A percentile compares a stretch with the other conserved stretches of the same genome.
phyloP scores from a whole-genome alignment of 345 rosid species.

The Brassica incana region DNA sequence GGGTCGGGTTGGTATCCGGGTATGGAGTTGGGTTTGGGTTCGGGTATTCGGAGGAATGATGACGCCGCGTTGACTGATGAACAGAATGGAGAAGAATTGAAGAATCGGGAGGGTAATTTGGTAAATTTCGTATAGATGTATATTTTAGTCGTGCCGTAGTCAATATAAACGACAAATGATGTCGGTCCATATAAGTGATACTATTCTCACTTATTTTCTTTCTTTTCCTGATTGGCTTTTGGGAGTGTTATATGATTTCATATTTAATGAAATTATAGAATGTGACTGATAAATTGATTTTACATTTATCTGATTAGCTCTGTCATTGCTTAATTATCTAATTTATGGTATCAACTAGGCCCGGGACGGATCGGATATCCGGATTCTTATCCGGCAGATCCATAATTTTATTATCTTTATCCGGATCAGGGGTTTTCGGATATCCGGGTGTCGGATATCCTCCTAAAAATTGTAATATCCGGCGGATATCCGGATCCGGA shows the following conservation, averaged over 20 bases:
- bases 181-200: constrained; percentile 27
- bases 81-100: constrained; percentile 8
- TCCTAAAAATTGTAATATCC: too few species aligned
- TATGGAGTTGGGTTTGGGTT: constrained; percentile 35
- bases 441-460: too few species aligned
- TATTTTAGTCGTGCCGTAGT: not conserved
- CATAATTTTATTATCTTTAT: too few species aligned
- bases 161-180: constrained; percentile 11
- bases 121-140: not conserved
- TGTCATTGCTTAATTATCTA: not conserved
- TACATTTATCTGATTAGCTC: not conserved
- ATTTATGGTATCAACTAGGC: not conserved
- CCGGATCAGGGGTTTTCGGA: too few species aligned
- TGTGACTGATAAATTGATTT: not conserved
- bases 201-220: not conserved
- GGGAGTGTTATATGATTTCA: not conserved
- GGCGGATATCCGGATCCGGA: too few species aligned
- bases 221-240: not conserved
- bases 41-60: constrained; percentile 34
- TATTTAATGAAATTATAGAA: not conserved
- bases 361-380: too few species aligned
- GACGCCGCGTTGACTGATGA: constrained; percentile 48
- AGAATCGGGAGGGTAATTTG: constrained; percentile 2
- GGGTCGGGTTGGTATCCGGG: constrained; percentile 48
- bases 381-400: too few species aligned